Base-by-base conservation (phyloP, 1,139 yeast genomes). In the Lodderomyces parapsilosis region DNA sequence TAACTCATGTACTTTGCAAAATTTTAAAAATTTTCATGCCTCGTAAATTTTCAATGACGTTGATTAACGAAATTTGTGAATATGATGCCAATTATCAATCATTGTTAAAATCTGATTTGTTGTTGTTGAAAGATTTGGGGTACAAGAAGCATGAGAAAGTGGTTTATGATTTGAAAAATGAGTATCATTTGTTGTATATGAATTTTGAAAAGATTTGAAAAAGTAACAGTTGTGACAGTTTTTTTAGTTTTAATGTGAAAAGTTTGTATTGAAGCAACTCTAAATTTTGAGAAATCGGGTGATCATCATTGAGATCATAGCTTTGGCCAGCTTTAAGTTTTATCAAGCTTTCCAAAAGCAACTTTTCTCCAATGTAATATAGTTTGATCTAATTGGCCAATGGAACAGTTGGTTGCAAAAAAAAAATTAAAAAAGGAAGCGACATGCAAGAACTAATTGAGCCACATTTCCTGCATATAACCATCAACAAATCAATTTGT, bases 21-120 rank as follows among this genome's bases (percentile, higher is more conserved):
- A 83, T 90, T 4, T 71, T 90, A 51, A 57, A 63, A 10, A 76
- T 86, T 37, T 86, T 91, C 63, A 74, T 72, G 45, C 98, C 98
- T 3, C 80, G 81, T 20, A 83, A 80, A 57, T 88, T 91, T 57
- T 83, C 93, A 35, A 68, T 86, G 50, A 87, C 91, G 1, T 75
- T 84, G 51, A 83, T 83, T 63, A 73, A 71, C 51, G 42, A 39
- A 25, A 19, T 32, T 17, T 23, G 27, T 18, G 41, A 15, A 24
- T 31, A 34, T 36, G 41, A 44, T 30, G 55, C 45, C 10, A 58
- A 58, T 42, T 62, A 66, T 43, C 49, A 55, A 4, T 55, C 62
- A 24, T 62, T 77, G 49, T 62, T 62, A 22, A 55, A 57, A 22
- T 65, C 74, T 51, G 66, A 64, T 37, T 45, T 52, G 43, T 34